Evolutionary conservation across 2,329 filamentous ascomycete species (phyloP), one percentile per base, ranked within the genome.

Genomic region (Epichloe festucae): DNA sequence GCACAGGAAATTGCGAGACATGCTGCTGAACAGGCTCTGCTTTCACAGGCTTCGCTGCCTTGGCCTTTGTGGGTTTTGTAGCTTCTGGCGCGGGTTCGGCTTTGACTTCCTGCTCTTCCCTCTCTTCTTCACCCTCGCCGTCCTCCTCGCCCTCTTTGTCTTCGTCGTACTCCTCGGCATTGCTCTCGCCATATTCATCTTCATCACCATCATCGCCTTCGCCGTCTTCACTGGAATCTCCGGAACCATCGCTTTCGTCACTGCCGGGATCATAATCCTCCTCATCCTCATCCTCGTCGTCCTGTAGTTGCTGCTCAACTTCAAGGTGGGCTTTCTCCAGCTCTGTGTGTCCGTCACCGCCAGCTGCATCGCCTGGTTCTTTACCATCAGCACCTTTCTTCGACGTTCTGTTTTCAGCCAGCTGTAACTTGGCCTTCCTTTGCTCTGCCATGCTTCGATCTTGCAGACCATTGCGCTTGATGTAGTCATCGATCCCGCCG

Each of bases 371-470:
- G 48, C 59, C 69, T 10, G 66, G 67, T 2, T 63, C 70, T 12
- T 62, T 69, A 0, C 66, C 74, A 14, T 70, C 69, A 0, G 64
- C 64, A 4, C 58, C 68, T 60, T 73, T 73, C 61, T 75, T 76
- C 44, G 66, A 62, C 38, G 65, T 70, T 58, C 73, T 70, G 57
- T 84, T 84, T 61, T 84, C 79, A 3, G 76, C 74, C 49, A 83
- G 63, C 62, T 82, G 72, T 31, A 75, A 69, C 72, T 84, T 85
- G 2, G 79, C 82, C 59, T 81, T 81, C 49, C 82, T 68, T 61
- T 79, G 76, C 60, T 85, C 82, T 0, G 81, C 82, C 79, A 86
- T 81, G 60, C 82, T 85, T 54, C 79, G 71, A 59, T 86, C 81
- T 55, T 84, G 78, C 27, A 86, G 70, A 0, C 76, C 72, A 57